These are phyloP conservation scores for Eucalyptus marginata DNA, from an alignment of 345 rosid genomes.

Conservation along the genomic window DNA sequence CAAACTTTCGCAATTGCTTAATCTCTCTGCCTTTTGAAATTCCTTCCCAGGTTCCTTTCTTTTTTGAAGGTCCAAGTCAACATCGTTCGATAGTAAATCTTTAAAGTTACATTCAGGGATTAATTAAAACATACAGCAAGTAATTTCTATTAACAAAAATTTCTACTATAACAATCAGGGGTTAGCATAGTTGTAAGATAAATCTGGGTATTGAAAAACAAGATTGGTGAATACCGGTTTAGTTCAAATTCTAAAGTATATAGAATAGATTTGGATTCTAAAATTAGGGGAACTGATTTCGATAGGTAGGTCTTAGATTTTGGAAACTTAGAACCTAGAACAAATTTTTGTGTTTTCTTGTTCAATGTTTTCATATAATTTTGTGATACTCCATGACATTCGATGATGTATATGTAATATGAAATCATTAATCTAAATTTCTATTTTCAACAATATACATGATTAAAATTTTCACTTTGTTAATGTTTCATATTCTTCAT, in stretches of 20 bases:
- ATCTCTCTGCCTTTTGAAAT: not conserved
- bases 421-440: too few species aligned
- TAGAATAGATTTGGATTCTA: rapidly evolving
- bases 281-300: rapidly evolving
- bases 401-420: too few species aligned
- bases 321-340: too few species aligned
- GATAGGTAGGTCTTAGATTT: rapidly evolving
- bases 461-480: not conserved
- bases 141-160: not conserved
- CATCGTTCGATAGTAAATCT: not conserved
- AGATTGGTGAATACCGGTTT: rapidly evolving
- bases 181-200: not conserved
- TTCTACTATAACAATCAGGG: not conserved
- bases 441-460: too few species aligned
- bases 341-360: too few species aligned
- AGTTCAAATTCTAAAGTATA: rapidly evolving
- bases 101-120: not conserved
- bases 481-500: not conserved
- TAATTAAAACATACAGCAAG: not conserved
- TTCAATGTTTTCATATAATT: rapidly evolving
- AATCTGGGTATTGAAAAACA: not conserved
- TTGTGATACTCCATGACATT: rapidly evolving
- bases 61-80: not conserved
- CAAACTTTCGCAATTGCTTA: not conserved
- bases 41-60: not conserved